phyloP scores from a whole-genome alignment of 805 yeast species.

The Nakazawaea wyomingensis region DNA sequence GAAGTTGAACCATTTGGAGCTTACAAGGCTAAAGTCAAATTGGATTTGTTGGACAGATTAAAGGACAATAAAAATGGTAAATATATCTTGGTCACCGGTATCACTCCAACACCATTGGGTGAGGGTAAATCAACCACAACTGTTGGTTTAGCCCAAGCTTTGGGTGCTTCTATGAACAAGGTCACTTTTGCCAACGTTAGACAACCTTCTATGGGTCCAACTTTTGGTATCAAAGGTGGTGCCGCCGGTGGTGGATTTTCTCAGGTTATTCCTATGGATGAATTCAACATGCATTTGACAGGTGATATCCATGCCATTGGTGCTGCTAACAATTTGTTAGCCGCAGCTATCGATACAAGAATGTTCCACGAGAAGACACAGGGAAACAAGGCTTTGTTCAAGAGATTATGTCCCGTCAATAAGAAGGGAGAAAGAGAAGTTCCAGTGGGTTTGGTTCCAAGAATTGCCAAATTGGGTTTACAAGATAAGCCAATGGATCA shows the following conservation, averaged over 20 bases:
- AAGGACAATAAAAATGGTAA: constrained; percentile 63
- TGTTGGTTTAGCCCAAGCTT: constrained; percentile 93
- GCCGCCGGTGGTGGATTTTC: constrained; percentile 99
- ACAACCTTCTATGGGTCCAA: constrained; percentile 98
- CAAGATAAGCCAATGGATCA: constrained; percentile 73
- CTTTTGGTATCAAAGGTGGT: constrained; percentile 98
- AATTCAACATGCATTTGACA: constrained; percentile 94
- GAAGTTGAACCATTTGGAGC: constrained; percentile 90
- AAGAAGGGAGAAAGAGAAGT: constrained; percentile 70
- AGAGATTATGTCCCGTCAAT: constrained; percentile 80
- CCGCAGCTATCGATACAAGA: constrained; percentile 96
- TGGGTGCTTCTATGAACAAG: constrained; percentile 82
- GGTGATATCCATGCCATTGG: constrained; percentile 97
- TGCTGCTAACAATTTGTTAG: constrained; percentile 87
- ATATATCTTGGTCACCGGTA: constrained; percentile 91
- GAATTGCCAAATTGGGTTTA: constrained; percentile 80
- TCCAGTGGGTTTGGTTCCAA: constrained; percentile 70
- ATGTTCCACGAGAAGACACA: constrained; percentile 93
- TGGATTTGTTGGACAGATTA: constrained; percentile 67
- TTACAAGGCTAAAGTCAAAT: constrained; percentile 82
- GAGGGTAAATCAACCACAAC: constrained; percentile 98
- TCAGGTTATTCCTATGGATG: constrained; percentile 98
- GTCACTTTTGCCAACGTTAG: constrained; percentile 91
- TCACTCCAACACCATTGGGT: constrained; percentile 97
- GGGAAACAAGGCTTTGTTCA: constrained; percentile 69